Evolutionary conservation across 2,329 filamentous ascomycete species (phyloP), one percentile per base, ranked within the genome.

Genomic region (Canariomyces notabilis): DNA sequence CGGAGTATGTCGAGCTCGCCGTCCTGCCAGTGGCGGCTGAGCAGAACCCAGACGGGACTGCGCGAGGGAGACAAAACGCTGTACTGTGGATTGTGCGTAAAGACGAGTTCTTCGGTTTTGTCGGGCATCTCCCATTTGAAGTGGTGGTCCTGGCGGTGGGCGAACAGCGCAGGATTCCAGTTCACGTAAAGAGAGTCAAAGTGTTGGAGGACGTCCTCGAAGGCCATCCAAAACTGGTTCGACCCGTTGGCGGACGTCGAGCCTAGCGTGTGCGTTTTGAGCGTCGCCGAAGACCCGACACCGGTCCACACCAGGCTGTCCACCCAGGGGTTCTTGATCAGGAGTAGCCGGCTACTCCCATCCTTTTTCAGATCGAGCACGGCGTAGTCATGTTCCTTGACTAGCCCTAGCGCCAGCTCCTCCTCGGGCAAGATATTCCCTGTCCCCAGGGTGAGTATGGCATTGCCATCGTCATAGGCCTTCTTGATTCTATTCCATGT

Each of bases 161-260:
- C 72, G 66, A 98, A 98, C 1, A 95, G 72, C 0, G 78, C 76
- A 0, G 93, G 90, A 55, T 95, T 96, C 93, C 93, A 98, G 67
- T 97, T 98, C 44, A 98, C 74, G 64, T 97, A 98, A 56, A 98
- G 80, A 15, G 90, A 95, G 63, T 97, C 89, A 53, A 96, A 98
- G 61, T 95, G 83, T 59, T 95, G 89, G 29, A 88, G 78, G 4
- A 96, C 82, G 54, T 89, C 87, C 56, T 95, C 87, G 21, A 93
- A 80, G 19, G 84, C 82, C 68, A 97, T 94, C 91, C 93, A 97
- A 61, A 95, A 94, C 1, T 85, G 88, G n/a, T 89, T 89, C 0
- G 85, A 83, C 21, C 67, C 64, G 16, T 67, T 59, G 40, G 63
- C 50, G 9, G 57, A 45, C 2, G 57, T 49, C 9, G 53, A 42